Conservation (phyloP, 2,329 filamentous ascomycete genomes). For the Aureobasidium vineae region DNA sequence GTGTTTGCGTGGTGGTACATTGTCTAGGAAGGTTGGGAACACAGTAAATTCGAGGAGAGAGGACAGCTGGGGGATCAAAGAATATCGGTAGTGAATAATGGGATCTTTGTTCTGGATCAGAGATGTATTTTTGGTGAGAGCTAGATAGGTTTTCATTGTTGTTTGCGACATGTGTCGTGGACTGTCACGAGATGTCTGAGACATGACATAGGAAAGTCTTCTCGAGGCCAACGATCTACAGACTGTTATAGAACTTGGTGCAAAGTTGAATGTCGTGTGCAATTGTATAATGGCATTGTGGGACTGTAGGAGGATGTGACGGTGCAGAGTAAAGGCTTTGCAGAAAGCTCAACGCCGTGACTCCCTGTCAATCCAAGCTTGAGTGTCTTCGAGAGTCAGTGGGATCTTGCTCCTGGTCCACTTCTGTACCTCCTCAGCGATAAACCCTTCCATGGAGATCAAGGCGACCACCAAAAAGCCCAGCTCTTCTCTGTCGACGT, state of each 20-base stretch:
- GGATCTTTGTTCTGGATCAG: neutral
- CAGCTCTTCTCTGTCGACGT: conserved; percentile 89
- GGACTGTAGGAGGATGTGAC: too few species aligned
- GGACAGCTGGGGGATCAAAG: neutral
- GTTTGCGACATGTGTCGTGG: neutral
- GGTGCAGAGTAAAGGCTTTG: too few species aligned
- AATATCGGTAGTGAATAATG: neutral
- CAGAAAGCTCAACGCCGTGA: too few species aligned
- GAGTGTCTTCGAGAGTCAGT: conserved; percentile 58
- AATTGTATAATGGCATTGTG: too few species aligned
- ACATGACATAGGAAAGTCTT: too few species aligned
- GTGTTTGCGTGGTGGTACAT: conserved; percentile 22
- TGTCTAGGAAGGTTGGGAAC: too few species aligned
- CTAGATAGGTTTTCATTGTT: neutral
- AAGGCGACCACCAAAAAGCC: conserved; percentile 88
- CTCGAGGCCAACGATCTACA: too few species aligned
- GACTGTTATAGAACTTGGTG: too few species aligned
- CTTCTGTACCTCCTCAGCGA: conserved; percentile 55
- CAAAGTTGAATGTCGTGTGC: too few species aligned
- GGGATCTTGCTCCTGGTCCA: conserved; percentile 54
- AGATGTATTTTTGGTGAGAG: neutral
- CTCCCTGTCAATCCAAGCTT: conserved; percentile 56
- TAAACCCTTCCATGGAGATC: conserved; percentile 72
- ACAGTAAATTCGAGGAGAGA: neutral
- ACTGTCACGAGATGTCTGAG: neutral